These are phyloP conservation scores for Clonostachys rosea DNA, from an alignment of 2,329 filamentous ascomycete genomes.

Conservation along the genomic window DNA sequence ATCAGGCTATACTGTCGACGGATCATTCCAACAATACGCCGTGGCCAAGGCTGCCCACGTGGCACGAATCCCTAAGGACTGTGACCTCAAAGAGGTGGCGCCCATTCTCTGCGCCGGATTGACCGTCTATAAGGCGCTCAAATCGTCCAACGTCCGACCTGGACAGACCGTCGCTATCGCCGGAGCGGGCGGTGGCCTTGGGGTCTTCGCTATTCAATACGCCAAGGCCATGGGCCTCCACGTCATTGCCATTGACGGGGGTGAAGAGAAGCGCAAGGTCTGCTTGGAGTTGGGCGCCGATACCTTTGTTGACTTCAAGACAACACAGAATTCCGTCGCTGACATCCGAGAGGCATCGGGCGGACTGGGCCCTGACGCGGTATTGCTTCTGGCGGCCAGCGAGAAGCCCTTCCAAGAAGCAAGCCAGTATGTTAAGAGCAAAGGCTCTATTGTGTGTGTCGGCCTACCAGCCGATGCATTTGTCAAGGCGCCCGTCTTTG, in stretches of 20 bases:
- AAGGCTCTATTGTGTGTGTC: slow-evolving; percentile 81
- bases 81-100: slow-evolving; percentile 69
- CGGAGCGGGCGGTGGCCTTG: slow-evolving; percentile 80
- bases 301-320: slow-evolving; percentile 75
- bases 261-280: slow-evolving; percentile 73
- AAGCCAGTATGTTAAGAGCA: slow-evolving; percentile 76
- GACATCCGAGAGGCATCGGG: slow-evolving; percentile 78
- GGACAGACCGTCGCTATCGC: slow-evolving; percentile 80
- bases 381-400: slow-evolving; percentile 77
- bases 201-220: slow-evolving; percentile 76
- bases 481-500: slow-evolving; percentile 81
- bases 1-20: slow-evolving; percentile 90
- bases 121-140: slow-evolving; percentile 87
- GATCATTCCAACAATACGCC: slow-evolving; percentile 88
- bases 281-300: slow-evolving; percentile 65
- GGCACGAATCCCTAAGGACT: slow-evolving; percentile 73
- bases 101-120: slow-evolving; percentile 82
- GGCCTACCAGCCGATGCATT: slow-evolving; percentile 78
- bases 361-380: slow-evolving; percentile 80
- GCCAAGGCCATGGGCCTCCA: slow-evolving; percentile 85
- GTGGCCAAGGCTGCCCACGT: slow-evolving; percentile 83
- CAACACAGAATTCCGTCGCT: slow-evolving; percentile 69
- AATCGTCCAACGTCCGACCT: slow-evolving; percentile 70
- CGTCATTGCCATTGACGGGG: slow-evolving; percentile 76
- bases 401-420: slow-evolving; percentile 97